Conservation (phyloP, 352 stramenopile genomes). For the Pythium rishiriense region DNA sequence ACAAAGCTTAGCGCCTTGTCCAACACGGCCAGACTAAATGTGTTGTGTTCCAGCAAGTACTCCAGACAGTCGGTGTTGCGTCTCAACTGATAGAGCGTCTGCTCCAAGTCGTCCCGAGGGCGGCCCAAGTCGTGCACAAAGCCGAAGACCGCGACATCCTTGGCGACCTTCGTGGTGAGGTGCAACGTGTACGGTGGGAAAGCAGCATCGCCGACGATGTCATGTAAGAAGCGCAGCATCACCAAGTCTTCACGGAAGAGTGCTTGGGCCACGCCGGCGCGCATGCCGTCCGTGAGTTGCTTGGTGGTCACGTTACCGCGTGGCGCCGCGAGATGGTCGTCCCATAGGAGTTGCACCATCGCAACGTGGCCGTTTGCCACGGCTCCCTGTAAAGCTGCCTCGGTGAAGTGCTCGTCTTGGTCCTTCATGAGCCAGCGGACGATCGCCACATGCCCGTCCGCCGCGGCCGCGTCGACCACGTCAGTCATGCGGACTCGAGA, state of each 20-base stretch:
- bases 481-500: neutral
- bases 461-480: neutral
- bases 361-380: constrained; percentile 15
- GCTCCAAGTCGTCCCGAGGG: neutral
- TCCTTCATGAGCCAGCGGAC: constrained; percentile 12
- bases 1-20: no score
- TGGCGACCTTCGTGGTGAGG: neutral
- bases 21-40: no score
- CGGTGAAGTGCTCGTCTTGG: constrained; percentile 2
- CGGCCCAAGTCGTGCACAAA: constrained; percentile 6
- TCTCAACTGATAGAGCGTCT: neutral
- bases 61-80: neutral
- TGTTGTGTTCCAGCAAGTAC: neutral
- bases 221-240: constrained; percentile 2
- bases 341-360: constrained; percentile 7
- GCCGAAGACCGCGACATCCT: constrained; percentile 9
- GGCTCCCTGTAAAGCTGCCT: constrained; percentile 7
- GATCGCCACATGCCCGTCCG: neutral
- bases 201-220: neutral
- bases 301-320: neutral
- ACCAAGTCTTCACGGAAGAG: neutral
- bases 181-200: constrained; percentile 13
- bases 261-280: neutral
- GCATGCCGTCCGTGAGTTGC: neutral
- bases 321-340: no score